Conservation (phyloP, 768 basidiomycete species). For the Arthromyces matolae region DNA sequence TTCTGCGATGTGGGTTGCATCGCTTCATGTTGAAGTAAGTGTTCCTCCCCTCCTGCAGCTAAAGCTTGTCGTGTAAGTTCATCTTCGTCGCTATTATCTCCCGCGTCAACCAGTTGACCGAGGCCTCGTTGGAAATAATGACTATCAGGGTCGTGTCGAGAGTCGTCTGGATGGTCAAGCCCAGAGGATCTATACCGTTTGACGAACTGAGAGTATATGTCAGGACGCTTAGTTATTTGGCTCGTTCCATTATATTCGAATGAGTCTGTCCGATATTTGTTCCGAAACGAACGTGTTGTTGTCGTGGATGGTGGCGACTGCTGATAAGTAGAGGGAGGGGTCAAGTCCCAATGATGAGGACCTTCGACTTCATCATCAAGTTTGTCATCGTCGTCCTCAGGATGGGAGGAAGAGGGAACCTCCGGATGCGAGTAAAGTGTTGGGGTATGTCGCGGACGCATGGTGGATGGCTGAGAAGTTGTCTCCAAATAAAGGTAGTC, state of each 20-base stretch:
- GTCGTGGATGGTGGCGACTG: slow-evolving; percentile 30
- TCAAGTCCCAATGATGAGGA: slow-evolving; percentile 29
- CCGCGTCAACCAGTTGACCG: slow-evolving; percentile 62
- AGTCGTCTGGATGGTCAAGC: slow-evolving; percentile 60
- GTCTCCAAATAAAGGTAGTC: slow-evolving; percentile 5
- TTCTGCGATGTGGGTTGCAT: slow-evolving; percentile 66
- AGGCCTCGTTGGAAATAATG: slow-evolving; percentile 76
- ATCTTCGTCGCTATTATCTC: slow-evolving; percentile 77
- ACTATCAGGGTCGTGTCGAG: slow-evolving; percentile 76
- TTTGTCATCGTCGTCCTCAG: slow-evolving; percentile 48
- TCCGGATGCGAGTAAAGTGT: slow-evolving; percentile 64
- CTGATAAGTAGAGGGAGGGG: slow-evolving; percentile 32
- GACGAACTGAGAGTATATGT: slow-evolving; percentile 79
- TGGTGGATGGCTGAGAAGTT: slow-evolving; percentile 21
- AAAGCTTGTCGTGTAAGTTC: slow-evolving; percentile 44
- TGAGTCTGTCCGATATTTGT: slow-evolving; percentile 22
- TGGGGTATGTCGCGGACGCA: slow-evolving; percentile 59
- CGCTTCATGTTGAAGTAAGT: slow-evolving; percentile 57
- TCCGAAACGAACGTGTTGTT: slow-evolving; percentile 24
- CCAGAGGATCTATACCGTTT: slow-evolving; percentile 65
- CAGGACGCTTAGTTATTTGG: slow-evolving; percentile 35
- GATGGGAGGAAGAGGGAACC: slow-evolving; percentile 34
- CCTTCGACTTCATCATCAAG: slow-evolving; percentile 44
- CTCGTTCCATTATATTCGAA: slow-evolving; percentile 11
- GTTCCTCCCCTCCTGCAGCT: slow-evolving; percentile 44